Evolutionary conservation across 176 grass and related monocot genomes (phyloP), one percentile per base, ranked within the genome.

Genomic region (Oryza glaberrima): DNA sequence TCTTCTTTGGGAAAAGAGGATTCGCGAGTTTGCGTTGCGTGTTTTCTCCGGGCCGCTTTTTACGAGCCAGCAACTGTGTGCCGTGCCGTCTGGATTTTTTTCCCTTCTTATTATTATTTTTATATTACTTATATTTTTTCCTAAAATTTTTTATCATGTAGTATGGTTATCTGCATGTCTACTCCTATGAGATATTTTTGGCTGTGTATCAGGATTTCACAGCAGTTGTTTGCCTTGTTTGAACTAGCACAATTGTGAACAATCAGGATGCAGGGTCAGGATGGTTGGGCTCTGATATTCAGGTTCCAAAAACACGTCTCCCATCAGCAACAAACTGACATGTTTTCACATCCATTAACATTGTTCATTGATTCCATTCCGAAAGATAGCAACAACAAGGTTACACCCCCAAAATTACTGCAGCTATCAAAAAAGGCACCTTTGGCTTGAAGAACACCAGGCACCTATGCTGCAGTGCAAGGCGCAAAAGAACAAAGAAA

Each of bases 331-430:
- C 43, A 49, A 14, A 66, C 15, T 10, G n/a, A 7, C 65, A 44
- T 40, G 2, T 54, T 66, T 17, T 12, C 69, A 61, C 43, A n/a
- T 79, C 47, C 19, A 49, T 45, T 9, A 8, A 16, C 14, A 66
- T 4, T 14, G 9, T 3, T 7, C 40, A 38, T 12, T 38, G 0
- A 12, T 70, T 45, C 51, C 41, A 38, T 60, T 38, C 63, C 34
- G 2, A 70, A 11, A 10, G 58, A 23, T 6, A n/a, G 16, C 54
- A 60, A 9, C 58, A 2, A 35, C 35, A 82, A 64, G 54, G 52
- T 71, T 25, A 71, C 32, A 77, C 23, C 52, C 41, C 17, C 83
- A 72, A 85, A 85, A 86, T 66, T 82, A 66, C 65, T 72, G 71
- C 71, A 77, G 4, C 88, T 8, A 81, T 52, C 23, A 49, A 82